Base-by-base conservation (phyloP, 495 filamentous ascomycete genomes). In the Talaromyces borbonicus region DNA sequence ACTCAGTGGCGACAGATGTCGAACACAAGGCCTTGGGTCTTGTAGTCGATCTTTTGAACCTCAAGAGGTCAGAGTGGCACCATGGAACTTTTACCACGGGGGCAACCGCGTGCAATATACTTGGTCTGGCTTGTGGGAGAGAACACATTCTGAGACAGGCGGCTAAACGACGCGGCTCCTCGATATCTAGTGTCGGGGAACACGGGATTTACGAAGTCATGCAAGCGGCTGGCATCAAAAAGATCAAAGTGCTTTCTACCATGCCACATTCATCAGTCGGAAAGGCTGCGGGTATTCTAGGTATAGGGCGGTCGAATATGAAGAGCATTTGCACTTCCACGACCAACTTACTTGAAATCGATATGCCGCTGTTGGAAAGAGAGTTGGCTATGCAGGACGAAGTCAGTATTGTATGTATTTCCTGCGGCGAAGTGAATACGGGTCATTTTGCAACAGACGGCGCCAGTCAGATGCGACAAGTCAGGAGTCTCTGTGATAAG, bases 371-470 rank as follows among this genome's bases (percentile, higher is more conserved):
- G 8, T 57, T 87, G 0, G 72, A 79, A 50, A 67, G 75, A 27
- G 62, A 71, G 16, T 62, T 90, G 15, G 47, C 64, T 49, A 42
- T 60, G 52, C 25, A 59, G 3, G 70, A 72, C 12, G 72, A 72
- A 19, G 86, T 73, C 8, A 83, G 71, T 35, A 88, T 97, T 45
- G 73, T 95, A 2, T 83, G 73, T 11, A 65, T 94, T 6, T 89
- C 87, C 19, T 81, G 80, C 19, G 87, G 85, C 6, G 90, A 97
- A 66, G 87, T 96, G 29, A 96, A 97, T 53, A 94, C 88, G 3
- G 90, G 90, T 1, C 67, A 75, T 5, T 96, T 92, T 62, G 85
- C 85, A 2, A 85, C 80, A 14, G 60, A 61, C 19, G 71, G 73
- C 8, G 23, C 67, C 8, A 61, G 65, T 12, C 77, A 87, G 9